Base-by-base conservation (phyloP, 768 basidiomycete genomes). In the Boletus edulis region DNA sequence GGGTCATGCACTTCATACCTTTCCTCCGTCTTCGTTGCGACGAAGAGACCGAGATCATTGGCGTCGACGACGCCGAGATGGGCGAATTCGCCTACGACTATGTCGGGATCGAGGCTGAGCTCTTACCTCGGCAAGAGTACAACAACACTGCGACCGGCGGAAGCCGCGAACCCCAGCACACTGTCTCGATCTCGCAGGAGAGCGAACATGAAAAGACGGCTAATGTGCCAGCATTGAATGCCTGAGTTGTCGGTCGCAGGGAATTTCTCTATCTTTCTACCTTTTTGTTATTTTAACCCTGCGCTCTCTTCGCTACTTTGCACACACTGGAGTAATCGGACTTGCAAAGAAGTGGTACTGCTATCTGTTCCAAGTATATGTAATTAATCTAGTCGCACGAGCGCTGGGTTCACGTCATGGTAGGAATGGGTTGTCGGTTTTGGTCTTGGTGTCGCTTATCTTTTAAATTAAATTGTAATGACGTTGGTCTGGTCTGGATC, bases 71-170 rank as follows among this genome's bases (percentile, higher is more conserved):
- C 64, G 79, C 84, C 2, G 88, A 94, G 75, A 86, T 93, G 81
- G 94, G 92, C 59, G 93, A 95, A 73, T 93, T 84, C 58, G 87
- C 89, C 2, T 92, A 91, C 63, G 90, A 94, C 71, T 94, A 91
- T 58, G 90, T 93, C 32, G 88, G 86, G 12, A 68, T 91, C 47
- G 89, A 91, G 39, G 66, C 74, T 8, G 81, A 81, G 59, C 68
- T 82, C 22, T 52, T 66, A 1, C 68, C 68, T 2, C 65, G 64
- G 31, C 65, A 67, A 55, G 67, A 69, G 48, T 70, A 72, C 62
- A 64, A 68, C 45, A 24, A 63, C 62, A 27, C 43, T 24, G 62
- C 69, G 8, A 54, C 62, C 0, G 58, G 63, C 17, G 73, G 74
- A n/a, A 67, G 56, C 14, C 69, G 73, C 39, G 76, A 77, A 57